Evolutionary conservation across 2,329 filamentous ascomycete genomes (phyloP), one percentile per base, ranked within the genome.

Genomic region (Neopestalotiopsis rosae): DNA sequence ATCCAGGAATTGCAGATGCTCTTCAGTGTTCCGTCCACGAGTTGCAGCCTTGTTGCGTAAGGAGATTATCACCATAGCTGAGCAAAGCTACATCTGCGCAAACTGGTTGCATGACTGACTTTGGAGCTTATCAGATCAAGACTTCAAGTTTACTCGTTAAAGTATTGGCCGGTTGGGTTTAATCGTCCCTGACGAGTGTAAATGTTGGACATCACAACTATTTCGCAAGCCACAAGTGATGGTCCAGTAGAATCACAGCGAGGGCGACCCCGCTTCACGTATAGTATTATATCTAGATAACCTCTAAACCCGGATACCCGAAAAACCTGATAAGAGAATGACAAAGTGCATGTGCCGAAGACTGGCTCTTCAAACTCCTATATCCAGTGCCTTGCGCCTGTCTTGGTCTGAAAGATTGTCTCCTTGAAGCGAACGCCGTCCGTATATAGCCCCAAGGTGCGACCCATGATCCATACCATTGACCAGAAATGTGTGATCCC

Each of bases 231-330:
- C 13, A 49, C 42, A n/a, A 49, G n/a, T 10, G 7, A 52, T 52
- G 45, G 10, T 52, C 45, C n/a, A 52, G n/a, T 52, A 3, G 45
- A n/a, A 12, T 52, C 17, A n/a, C 45, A 49, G 45, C 9, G n/a
- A 52, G 45, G 45, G n/a, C n/a, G 34, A 52, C 45, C 45, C 45
- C 45, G 45, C 45, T 52, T 17, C 45, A 52, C 45, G n/a, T 52
- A 24, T 52, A 52, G 45, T 52, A 52, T 52, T 52, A 52, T 52
- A 52, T 52, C 45, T 52, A 52, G 45, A 52, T 52, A 17, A 28
- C 45, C 45, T 52, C 45, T 52, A 52, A 52, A n/a, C 45, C 34
- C 45, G 45, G 45, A 52, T 52, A 17, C 17, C 45, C n/a, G 45
- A n/a, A 52, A 52, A 52, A 38, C 20, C 45, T n/a, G 45, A 52